Evolutionary conservation across 2,329 filamentous ascomycete species (phyloP), one percentile per base, ranked within the genome.

Genomic region (Exophiala lecanii-corni): DNA sequence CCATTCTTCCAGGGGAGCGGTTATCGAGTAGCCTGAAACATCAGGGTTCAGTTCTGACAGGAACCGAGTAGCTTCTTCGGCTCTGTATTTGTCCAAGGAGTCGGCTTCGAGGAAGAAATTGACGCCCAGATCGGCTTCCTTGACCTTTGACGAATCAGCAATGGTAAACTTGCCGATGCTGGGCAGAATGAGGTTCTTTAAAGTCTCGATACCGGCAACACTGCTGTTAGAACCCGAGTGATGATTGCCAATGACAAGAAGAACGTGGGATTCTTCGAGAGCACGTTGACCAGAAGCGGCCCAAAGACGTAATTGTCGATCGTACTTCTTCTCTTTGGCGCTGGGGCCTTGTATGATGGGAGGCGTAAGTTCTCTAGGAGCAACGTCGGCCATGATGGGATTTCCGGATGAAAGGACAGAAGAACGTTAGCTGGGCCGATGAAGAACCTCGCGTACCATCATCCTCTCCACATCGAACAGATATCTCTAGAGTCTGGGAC

Each of bases 121-220:
- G 50, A 96, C 84, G 3, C 94, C 92, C 30, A 98, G 71, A 58
- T 98, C 92, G 31, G 81, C 74, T 55, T 94, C 83, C 1, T 71
- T 73, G n/a, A 98, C 89, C 2, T 75, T 64, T 1, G 81, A 78
- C 5, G 84, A 81, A 58, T 98, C 92, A 39, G 85, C 83, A 49
- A 98, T 94, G 1, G 87, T 94, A 63, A 96, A 98, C 18, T 81
- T 79, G 6, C 92, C 94, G 57, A 97, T 85, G 3, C 89, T 87
- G 44, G 92, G 92, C 6, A 98, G 71, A 2, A 98, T 86, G n/a
- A 98, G 78, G 61, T 98, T 98, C 74, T 98, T 98, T 49, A 98
- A 75, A 0, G 89, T 82, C 66, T 98, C 92, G 9, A 94, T 76
- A 10, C 89, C 92, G 23, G 89, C 86, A 2, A 89, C 86, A 26